A percentile compares a stretch with the other conserved stretches of the same genome.
phyloP scores from a whole-genome alignment of 139 green algal genomes.

The Chlorella vulgaris region DNA sequence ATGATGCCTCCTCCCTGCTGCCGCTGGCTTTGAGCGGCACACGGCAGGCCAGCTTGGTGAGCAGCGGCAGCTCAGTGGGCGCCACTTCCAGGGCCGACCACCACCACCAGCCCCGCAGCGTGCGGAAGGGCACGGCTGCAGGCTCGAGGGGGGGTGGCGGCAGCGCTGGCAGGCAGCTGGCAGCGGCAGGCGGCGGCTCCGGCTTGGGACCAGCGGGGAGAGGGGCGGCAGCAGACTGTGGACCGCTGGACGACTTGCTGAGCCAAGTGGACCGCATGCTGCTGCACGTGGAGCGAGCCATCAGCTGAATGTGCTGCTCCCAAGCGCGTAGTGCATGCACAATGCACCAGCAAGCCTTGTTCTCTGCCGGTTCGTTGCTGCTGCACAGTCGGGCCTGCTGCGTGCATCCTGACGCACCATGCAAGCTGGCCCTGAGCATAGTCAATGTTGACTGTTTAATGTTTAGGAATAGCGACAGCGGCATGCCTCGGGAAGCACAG shows the following conservation, averaged over 20 bases:
- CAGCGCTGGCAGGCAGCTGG: background rate
- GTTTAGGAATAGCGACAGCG: too few relatives aligned
- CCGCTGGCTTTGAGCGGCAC: background rate
- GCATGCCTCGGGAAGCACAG: too few relatives aligned
- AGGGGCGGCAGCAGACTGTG: background rate
- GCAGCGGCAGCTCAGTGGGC: background rate
- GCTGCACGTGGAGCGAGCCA: slow-evolving; percentile 7
- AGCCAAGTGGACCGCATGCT: slow-evolving; percentile 27
- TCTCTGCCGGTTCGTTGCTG: too few relatives aligned
- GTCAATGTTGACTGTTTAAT: too few relatives aligned
- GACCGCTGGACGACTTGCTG: slow-evolving; percentile 33
- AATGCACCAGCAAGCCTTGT: too few relatives aligned
- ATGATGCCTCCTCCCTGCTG: slow-evolving; percentile 22
- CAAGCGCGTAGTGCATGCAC: too few relatives aligned
- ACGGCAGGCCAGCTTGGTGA: background rate
- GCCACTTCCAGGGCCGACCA: background rate
- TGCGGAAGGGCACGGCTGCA: too few relatives aligned
- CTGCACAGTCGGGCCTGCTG: too few relatives aligned
- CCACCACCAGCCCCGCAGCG: background rate
- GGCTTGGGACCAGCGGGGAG: background rate
- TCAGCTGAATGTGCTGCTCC: background rate
- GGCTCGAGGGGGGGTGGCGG: background rate
- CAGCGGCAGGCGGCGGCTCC: background rate
- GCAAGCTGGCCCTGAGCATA: too few relatives aligned
- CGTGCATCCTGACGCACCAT: too few relatives aligned